Evolutionary conservation across 441 rosid species (phyloP), one percentile per base, ranked within the genome.

Genomic region (Erysimum cheiri): DNA sequence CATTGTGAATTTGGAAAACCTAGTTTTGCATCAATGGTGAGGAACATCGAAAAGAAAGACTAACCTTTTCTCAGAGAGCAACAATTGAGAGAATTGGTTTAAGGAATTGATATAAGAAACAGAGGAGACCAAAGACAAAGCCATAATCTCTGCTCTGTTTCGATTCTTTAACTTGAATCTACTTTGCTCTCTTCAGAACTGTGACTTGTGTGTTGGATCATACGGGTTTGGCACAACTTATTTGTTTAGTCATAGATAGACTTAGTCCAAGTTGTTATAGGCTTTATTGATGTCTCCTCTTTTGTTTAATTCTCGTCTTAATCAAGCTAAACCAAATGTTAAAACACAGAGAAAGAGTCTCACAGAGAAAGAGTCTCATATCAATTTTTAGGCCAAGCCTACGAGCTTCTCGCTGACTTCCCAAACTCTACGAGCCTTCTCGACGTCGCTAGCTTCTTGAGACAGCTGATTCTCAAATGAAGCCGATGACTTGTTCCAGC

Each of bases 391-490:
- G 26, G 87, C 86, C 77, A 89, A 78, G 31, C 93, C 96, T 8
- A 91, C 93, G 5, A 86, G 86, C 70, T 87, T 91, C 86, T 89
- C 92, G 41, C 96, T 87, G 10, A 83, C n/a, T 69, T 89, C 96
- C 93, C 96, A 91, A 31, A 89, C 60, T 74, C 85, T 91, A 10
- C 76, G 70, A 14, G 92, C 96, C 74, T 91, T 89, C 60, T 85
- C 88, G 3, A 68, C 71, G 58, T 89, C 84, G 56, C 96, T 85
- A 14, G 97, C 97, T 79, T 91, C 93, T 68, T 81, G 48, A 1
- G 96, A 91, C 41, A 87, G 64, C 80, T 80, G 87, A 74, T 87
- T 91, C 82, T 89, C 92, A 58, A 87, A 89, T n/a, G 97, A 86
- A 55, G 97, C 82, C 1, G 92, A 86, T 67, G 77, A 76, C 83